A percentile compares a stretch with the other conserved stretches of the same genome.
These are phyloP conservation scores for Coemansia sp. DNA, from an alignment of 371 early-diverging fungal genomes.

Conservation along the genomic window DNA sequence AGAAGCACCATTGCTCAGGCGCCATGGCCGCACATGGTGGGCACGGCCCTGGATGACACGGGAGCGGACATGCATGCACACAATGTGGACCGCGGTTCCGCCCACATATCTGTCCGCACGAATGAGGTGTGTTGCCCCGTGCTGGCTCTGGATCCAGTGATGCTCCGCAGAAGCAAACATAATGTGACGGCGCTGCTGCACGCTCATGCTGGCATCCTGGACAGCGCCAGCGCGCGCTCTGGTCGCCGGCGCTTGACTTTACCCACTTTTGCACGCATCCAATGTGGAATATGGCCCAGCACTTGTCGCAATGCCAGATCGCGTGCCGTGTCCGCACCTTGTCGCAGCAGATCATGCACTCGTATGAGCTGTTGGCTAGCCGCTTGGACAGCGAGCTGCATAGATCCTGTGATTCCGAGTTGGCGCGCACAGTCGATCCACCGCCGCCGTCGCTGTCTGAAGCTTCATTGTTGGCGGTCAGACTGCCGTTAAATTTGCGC, in stretches of 20 bases:
- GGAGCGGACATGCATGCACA: conserved; percentile 54
- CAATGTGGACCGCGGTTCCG: conserved; percentile 46
- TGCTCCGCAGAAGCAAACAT: conserved; percentile 87
- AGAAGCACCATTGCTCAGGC: conserved; percentile 73
- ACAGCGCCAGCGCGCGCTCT: conserved; percentile 72
- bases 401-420: conserved; percentile 9
- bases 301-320: conserved; percentile 82
- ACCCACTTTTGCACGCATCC: conserved; percentile 77
- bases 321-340: conserved; percentile 63
- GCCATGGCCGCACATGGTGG: conserved; percentile 83
- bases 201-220: conserved; percentile 88
- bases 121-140: conserved; percentile 73
- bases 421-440: background rate
- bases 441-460: conserved; percentile 1
- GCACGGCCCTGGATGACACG: conserved; percentile 94
- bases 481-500: conserved; percentile 26
- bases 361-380: conserved; percentile 68
- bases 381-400: conserved; percentile 61
- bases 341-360: conserved; percentile 96
- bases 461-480: conserved; percentile 13
- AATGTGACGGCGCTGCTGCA: conserved; percentile 64
- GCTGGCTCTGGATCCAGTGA: conserved; percentile 64
- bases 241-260: conserved; percentile 52
- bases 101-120: conserved; percentile 76
- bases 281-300: conserved; percentile 89